Base-by-base conservation (phyloP, 2,329 filamentous ascomycete genomes). In the Paraconiothyrium brasiliense region DNA sequence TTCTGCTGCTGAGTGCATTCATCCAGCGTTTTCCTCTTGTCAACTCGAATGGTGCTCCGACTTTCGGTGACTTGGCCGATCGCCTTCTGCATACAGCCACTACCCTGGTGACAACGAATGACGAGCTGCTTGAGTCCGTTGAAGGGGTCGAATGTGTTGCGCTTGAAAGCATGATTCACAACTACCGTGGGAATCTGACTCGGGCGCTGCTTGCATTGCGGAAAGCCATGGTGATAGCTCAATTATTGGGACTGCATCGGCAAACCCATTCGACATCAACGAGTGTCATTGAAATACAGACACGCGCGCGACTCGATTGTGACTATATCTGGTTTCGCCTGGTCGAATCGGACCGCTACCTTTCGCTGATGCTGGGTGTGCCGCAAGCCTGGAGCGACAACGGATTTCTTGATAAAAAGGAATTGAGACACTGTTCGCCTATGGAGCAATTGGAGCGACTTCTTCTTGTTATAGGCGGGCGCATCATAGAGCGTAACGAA, bases 61-160 rank as follows among this genome's bases (percentile, higher is more conserved):
- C 50, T 56, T 67, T 71, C 27, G 22, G 44, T n/a, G 51, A 51
- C 4, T 50, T 79, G 32, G 76, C 75, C 65, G 52, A 60, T 41
- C 65, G 68, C 16, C 60, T 78, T 16, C 66, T 70, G 7, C 62
- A 74, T 8, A 67, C 71, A 9, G 79, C 73, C 3, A 72, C 46
- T 13, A 49, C n/a, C 3, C 35, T 60, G n/a, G 74, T 79, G 0
- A 79, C 78, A 1, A 76, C 67, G 10, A 76, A 79, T 10, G 79
- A 82, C 16, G 72, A 77, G n/a, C 60, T 82, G 10, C 47, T 78
- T 0, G 63, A 64, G 6, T 77, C 69, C 1, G 44, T 82, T 2
- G 81, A 83, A 54, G 71, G 77, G 3, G 60, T 83, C 6, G 72
- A 78, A 20, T 81, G 78, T 61, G 67, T 83, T 32, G 71, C 82